Evolutionary conservation across 2,329 filamentous ascomycete genomes (phyloP).

Genomic region (Claviceps spartinae): DNA sequence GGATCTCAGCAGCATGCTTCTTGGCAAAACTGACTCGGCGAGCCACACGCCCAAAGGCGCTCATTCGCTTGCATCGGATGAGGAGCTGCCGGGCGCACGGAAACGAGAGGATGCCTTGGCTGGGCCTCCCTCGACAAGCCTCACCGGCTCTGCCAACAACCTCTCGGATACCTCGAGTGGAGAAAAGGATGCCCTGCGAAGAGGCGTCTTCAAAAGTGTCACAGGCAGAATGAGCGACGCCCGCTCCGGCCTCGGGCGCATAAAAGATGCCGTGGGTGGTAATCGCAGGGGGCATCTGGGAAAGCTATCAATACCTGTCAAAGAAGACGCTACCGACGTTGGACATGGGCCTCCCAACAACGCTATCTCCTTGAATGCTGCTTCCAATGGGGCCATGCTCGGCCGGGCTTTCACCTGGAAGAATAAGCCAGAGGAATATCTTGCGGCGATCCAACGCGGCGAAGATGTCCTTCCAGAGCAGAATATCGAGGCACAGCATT

Average conservation of each 20-base stretch:
- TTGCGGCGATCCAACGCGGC: slow-evolving; percentile 25
- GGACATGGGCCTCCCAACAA: slow-evolving; percentile 4
- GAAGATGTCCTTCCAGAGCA: slow-evolving; percentile 16
- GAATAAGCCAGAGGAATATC: slow-evolving; percentile 48
- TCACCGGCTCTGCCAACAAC: slow-evolving; percentile 32
- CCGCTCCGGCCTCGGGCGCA: slow-evolving; percentile 66
- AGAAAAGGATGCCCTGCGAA: slow-evolving; percentile 44
- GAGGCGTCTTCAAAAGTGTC: slow-evolving; percentile 64
- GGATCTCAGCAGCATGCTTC: slow-evolving; percentile 33
- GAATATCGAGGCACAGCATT: slow-evolving; percentile 13
- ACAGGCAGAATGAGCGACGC: slow-evolving; percentile 69
- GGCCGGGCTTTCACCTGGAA: slow-evolving; percentile 49
- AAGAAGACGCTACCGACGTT: slow-evolving; percentile 36
- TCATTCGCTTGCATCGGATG: slow-evolving; percentile 39
- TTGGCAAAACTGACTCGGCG: slow-evolving; percentile 38
- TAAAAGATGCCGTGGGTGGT: slow-evolving; percentile 70
- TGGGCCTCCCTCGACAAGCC: slow-evolving; percentile 27
- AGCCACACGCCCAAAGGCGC: slow-evolving; percentile 31
- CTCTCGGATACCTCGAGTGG: slow-evolving; percentile 32
- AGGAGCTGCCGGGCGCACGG: slow-evolving; percentile 28
- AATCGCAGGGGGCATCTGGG: slow-evolving; percentile 37
- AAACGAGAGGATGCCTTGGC: slow-evolving; percentile 31
- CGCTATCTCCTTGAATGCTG: slow-evolving; percentile 6
- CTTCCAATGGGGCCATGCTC: slow-evolving; percentile 16
- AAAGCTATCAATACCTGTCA: slow-evolving; percentile 33